Percentiles rank a stretch among this genome's conserved stretches.
These are phyloP conservation scores for Leucaena leucocephala DNA, from an alignment of 306 rosid genomes.

Conservation along the genomic window DNA sequence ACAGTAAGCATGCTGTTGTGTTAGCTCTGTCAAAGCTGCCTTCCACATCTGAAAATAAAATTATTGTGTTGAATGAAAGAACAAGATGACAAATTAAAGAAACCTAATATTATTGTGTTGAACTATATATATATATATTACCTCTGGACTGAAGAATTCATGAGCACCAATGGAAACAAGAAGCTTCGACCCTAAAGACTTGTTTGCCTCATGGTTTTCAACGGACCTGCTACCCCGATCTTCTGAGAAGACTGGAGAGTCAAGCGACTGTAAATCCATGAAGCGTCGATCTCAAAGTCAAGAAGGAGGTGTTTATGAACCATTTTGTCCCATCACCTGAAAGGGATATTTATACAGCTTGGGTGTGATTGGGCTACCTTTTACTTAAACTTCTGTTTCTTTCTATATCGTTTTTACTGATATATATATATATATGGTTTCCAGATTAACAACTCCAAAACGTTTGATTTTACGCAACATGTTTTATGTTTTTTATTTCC, in stretches of 20 bases:
- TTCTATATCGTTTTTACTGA: too few species aligned
- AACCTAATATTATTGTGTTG: too few species aligned
- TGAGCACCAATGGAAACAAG: slow-evolving; percentile 52
- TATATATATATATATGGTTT: too few species aligned
- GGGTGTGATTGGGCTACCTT: neutral
- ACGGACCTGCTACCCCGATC: neutral
- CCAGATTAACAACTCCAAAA: too few species aligned
- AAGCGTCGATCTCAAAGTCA: neutral
- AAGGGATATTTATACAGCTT: neutral
- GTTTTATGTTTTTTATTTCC: too few species aligned
- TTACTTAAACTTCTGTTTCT: neutral
- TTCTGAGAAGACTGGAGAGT: neutral
- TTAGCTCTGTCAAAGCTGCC: slow-evolving; percentile 50
- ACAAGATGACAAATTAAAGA: too few species aligned
- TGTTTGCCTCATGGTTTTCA: neutral
- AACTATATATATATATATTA: neutral
- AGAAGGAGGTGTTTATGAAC: too few species aligned
- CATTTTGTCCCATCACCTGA: neutral
- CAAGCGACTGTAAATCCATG: neutral
- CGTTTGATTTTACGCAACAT: too few species aligned
- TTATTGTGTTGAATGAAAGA: too few species aligned
- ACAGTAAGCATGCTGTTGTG: slow-evolving; percentile 45
- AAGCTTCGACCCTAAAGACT: slow-evolving; percentile 16
- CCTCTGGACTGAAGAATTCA: slow-evolving; percentile 52
- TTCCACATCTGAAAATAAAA: slow-evolving; percentile 50